A percentile compares a stretch with the other conserved stretches of the same genome.
Evolutionary conservation across 1,284 basidiomycete genomes (phyloP).

Genomic region (Leccinum pachyderme): DNA sequence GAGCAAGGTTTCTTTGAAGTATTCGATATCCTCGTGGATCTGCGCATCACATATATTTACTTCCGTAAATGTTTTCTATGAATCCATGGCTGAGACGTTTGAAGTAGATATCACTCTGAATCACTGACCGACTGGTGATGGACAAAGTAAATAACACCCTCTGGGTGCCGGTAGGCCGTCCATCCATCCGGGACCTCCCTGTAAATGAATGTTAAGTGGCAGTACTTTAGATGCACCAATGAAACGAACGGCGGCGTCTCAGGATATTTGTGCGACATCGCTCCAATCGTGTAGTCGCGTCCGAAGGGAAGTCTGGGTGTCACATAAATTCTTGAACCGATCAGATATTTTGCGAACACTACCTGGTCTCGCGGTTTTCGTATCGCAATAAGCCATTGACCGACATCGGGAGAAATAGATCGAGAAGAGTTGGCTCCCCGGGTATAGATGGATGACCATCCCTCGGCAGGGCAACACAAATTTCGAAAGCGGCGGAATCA

Average conservation of each 20-base stretch:
- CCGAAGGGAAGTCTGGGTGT: conserved; percentile 4
- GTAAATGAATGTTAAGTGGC: not conserved
- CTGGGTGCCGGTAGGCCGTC: conserved; percentile 26
- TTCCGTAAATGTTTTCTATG: conserved; percentile 34
- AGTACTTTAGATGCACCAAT: not conserved
- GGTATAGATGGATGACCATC: conserved; percentile 8
- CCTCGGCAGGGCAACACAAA: conserved; percentile 10
- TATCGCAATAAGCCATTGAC: conserved; percentile 18
- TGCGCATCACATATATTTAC: conserved; percentile 19
- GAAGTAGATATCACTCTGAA: not conserved
- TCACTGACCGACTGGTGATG: conserved; percentile 27
- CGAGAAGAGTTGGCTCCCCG: conserved; percentile 1
- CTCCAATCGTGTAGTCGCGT: conserved; percentile 12
- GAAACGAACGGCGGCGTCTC: conserved; percentile 19
- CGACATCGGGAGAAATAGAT: conserved; percentile 18
- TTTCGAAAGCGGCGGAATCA: not conserved
- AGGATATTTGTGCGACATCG: conserved; percentile 18
- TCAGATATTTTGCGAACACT: not conserved
- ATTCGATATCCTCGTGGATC: conserved; percentile 23
- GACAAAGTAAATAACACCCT: conserved; percentile 31
- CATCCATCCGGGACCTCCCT: conserved; percentile 26
- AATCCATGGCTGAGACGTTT: not conserved
- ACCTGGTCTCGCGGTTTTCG: conserved; percentile 14
- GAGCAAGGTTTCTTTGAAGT: conserved; percentile 17
- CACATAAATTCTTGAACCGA: conserved; percentile 1